These are phyloP conservation scores for Aspergillus ochraceoroseus DNA, from an alignment of 2,329 filamentous ascomycete species.

Conservation along the genomic window DNA sequence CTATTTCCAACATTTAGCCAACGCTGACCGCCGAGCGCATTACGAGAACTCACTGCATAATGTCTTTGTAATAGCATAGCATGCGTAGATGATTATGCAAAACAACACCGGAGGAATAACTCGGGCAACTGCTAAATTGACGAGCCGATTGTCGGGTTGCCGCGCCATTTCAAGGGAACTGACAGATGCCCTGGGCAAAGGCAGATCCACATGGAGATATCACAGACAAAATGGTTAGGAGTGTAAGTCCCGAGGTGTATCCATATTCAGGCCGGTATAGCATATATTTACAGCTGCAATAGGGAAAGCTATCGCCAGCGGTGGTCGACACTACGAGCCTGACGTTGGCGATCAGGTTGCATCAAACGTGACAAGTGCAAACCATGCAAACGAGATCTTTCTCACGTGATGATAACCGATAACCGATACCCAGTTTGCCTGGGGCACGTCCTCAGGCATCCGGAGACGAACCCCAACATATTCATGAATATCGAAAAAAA, in stretches of 20 bases:
- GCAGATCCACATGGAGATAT: slow-evolving; percentile 16
- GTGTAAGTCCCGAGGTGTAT: slow-evolving; percentile 4
- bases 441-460: too few relatives aligned
- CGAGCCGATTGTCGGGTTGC: slow-evolving; percentile 36
- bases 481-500: not conserved
- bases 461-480: not conserved
- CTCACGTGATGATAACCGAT: slow-evolving; percentile 12
- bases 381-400: slow-evolving; percentile 17
- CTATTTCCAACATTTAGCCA: slow-evolving; percentile 41
- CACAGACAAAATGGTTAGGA: slow-evolving; percentile 5
- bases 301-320: not conserved
- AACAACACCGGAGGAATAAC: slow-evolving; percentile 66
- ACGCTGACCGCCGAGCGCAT: too few relatives aligned
- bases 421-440: not conserved
- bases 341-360: not conserved
- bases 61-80: slow-evolving; percentile 64
- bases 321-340: slow-evolving; percentile 5
- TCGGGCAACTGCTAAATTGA: slow-evolving; percentile 57
- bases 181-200: slow-evolving; percentile 15
- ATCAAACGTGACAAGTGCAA: not conserved
- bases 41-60: slow-evolving; percentile 62
- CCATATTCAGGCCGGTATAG: slow-evolving; percentile 13
- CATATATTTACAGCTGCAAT: slow-evolving; percentile 7
- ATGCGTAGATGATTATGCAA: slow-evolving; percentile 62
- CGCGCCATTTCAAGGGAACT: slow-evolving; percentile 30